Percentiles rank a stretch among this genome's conserved stretches.
phyloP scores from a whole-genome alignment of 371 early-diverging fungal species.

The Circinella minor region DNA sequence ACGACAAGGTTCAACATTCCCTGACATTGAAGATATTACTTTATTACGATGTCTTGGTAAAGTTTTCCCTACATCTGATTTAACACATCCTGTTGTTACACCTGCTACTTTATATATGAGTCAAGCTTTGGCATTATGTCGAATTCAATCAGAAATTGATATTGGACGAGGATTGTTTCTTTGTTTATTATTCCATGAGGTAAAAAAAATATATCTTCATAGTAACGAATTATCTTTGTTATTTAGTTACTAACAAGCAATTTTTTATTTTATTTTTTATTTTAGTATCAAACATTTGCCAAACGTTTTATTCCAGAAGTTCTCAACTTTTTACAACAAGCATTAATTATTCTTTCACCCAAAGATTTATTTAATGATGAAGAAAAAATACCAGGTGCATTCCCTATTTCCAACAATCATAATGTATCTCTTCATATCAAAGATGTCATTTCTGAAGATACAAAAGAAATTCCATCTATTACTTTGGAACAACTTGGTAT shows the following conservation, averaged over 20 bases:
- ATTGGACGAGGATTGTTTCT: conserved; percentile 76
- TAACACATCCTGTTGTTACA: conserved; percentile 84
- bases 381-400: conserved; percentile 44
- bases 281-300: conserved; percentile 71
- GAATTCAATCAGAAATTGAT: conserved; percentile 64
- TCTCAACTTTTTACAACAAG: conserved; percentile 69
- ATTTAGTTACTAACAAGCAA: no score
- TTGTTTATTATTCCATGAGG: conserved; percentile 72
- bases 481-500: conserved; percentile 29
- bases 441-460: conserved; percentile 29
- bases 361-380: conserved; percentile 37
- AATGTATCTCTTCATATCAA: conserved; percentile 38
- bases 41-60: conserved; percentile 67
- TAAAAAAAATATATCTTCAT: conserved; percentile 30
- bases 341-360: conserved; percentile 59
- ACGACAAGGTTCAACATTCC: conserved; percentile 41
- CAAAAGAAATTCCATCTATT: conserved; percentile 21
- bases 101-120: conserved; percentile 79
- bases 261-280: no score
- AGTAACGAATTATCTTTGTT: no score
- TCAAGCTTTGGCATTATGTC: conserved; percentile 73
- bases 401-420: conserved; percentile 47
- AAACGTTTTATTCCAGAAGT: conserved; percentile 89
- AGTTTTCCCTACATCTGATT: conserved; percentile 89
- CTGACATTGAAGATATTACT: conserved; percentile 61